Evolutionary conservation across 169 alveolate genomes (phyloP), one percentile per base, ranked within the genome.

Genomic region (Cryptosporidium xiaoi): DNA sequence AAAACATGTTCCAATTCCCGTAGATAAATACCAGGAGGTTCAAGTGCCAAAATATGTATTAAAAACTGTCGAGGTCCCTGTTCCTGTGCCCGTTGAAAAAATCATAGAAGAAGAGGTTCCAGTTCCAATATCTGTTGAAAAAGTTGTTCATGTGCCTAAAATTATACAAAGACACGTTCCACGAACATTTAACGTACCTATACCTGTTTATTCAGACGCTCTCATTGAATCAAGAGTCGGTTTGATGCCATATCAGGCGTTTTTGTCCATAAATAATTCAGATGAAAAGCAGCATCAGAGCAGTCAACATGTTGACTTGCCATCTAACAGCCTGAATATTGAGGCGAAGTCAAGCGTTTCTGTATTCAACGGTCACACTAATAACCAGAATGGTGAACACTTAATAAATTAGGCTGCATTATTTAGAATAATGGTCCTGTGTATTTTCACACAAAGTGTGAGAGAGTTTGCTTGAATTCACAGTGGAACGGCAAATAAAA

Each of bases 141-240:
- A 77, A 20, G 87, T 77, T 33, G 87, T 77, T 6, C 87, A 77
- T 62, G 71, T 77, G 3, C 87, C 87, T 34, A 77, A 62, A 77
- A 77, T 77, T n/a, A 77, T 77, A 44, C 87, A 77, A 40, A 55
- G 87, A n/a, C 87, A 77, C 64, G 87, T 77, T 15, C 87, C 87
- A 10, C 87, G 87, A 12, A 56, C 87, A 60, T 56, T 77, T 44
- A 77, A 77, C 64, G 71, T 77, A 2, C 87, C 87, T 20, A 77
- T 77, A 60, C 87, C 87, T 3, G 87, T 77, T 29, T 77, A 77
- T 29, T 77, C 87, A 24, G 87, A 77, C 40, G 87, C 87, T 20
- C 31, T 77, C 16, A 77, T 77, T 46, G 77, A 77, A 48, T 77
- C 87, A 29, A 77, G 87, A 60, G 87, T 62, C 29, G 87, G 87